Evolutionary conservation across 805 yeast genomes (phyloP), one percentile per base, ranked within the genome.

Genomic region (Candida railenensis): DNA sequence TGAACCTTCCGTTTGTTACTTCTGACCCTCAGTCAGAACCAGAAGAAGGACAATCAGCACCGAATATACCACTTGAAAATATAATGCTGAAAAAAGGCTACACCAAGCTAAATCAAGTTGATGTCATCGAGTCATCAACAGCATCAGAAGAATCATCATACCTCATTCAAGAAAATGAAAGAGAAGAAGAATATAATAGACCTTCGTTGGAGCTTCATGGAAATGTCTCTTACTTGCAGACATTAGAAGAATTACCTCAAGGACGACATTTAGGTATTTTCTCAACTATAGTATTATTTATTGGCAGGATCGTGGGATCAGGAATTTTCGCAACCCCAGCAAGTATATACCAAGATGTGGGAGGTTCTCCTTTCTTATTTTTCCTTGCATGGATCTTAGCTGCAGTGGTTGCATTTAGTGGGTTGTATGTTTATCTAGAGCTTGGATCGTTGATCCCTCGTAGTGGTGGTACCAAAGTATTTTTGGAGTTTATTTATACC

Each of bases 271-370:
- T 87, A 49, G 92, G 92, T 0, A 61, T 84, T 2, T 83, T 77
- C 53, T 81, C 89, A 4, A 83, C 88, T 0, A 73, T 82, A 36
- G 74, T 83, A 12, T 47, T 85, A 48, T 82, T 84, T 54, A 73
- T 87, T 4, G 80, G 88, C 14, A 67, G 91, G 49, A 86, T 87
- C 37, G 68, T 87, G 11, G 94, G 95, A 0, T 83, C 90, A 0
- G 94, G 94, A 0, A 85, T 87, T 7, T 83, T 86, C 67, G 84
- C 90, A 5, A 79, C 83, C 1, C 85, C 91, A 0, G 77, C 87
- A 16, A 78, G 83, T 21, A 78, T 86, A 25, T 83, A 79, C 55
- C 75, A 74, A 39, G 85, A 83, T 52, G 79, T 81, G 54, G 91
- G 91, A 21, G 83, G 88, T 12, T 83, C 86, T 8, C 80, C 83